These are phyloP conservation scores for Calonectria hongkongensis DNA, from an alignment of 2,329 filamentous ascomycete species.

Conservation along the genomic window DNA sequence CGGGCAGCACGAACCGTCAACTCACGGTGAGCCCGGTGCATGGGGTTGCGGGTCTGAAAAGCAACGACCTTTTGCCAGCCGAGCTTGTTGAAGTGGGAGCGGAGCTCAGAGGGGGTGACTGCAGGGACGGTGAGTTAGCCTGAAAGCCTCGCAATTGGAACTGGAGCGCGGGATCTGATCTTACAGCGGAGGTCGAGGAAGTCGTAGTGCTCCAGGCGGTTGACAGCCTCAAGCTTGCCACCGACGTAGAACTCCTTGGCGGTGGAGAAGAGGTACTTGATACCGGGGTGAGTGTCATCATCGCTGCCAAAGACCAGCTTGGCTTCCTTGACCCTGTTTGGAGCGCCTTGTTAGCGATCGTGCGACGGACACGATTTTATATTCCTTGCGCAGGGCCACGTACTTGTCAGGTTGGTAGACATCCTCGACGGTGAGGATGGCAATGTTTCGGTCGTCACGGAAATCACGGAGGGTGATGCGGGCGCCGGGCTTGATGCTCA, in stretches of 20 bases:
- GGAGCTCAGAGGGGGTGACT: slow-evolving; percentile 96
- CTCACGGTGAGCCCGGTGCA: slow-evolving; percentile 99
- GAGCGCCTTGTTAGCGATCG: slow-evolving; percentile 44
- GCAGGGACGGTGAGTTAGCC: slow-evolving; percentile 38
- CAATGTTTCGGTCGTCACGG: slow-evolving; percentile 95
- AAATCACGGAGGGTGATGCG: slow-evolving; percentile 94
- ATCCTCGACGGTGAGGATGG: slow-evolving; percentile 96
- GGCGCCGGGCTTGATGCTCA: slow-evolving; percentile 85
- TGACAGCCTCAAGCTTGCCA: slow-evolving; percentile 96
- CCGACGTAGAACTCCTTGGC: slow-evolving; percentile 94
- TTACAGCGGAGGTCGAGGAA: slow-evolving; percentile 96
- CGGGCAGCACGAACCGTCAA: slow-evolving; percentile 97
- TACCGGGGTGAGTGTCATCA: slow-evolving; percentile 91
- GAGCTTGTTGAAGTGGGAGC: slow-evolving; percentile 98
- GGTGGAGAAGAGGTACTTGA: slow-evolving; percentile 90
- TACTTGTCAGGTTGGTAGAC: slow-evolving; percentile 97
- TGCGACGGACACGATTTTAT: not conserved
- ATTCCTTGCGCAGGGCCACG: slow-evolving; percentile 56
- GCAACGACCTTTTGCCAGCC: slow-evolving; percentile 98
- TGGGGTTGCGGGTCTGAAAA: slow-evolving; percentile 99
- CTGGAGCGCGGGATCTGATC: slow-evolving; percentile 55
- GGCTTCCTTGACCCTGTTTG: slow-evolving; percentile 85
- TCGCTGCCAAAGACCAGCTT: slow-evolving; percentile 95
- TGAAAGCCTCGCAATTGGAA: not conserved
- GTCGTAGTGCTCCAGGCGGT: slow-evolving; percentile 98